phyloP scores from a whole-genome alignment of 1,284 basidiomycete species.

The Mrakiaceae sp. region DNA sequence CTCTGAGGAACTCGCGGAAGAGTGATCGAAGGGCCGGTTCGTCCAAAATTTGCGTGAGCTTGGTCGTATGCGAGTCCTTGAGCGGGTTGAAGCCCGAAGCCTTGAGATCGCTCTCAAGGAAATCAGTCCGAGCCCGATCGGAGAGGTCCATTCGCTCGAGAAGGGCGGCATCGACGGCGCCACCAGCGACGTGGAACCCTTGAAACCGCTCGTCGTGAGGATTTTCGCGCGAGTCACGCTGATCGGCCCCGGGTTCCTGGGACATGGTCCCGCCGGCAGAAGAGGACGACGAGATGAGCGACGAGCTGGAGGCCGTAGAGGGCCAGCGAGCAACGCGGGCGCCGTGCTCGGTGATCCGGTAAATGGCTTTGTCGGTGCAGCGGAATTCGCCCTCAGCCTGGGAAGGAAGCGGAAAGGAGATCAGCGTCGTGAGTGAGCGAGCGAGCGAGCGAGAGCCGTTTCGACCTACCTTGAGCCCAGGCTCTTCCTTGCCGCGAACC shows the following conservation, averaged over 20 bases:
- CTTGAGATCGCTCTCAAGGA: constrained; percentile 32
- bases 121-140: constrained; percentile 45
- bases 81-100: constrained; percentile 25
- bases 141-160: constrained; percentile 5
- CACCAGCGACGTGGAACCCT: constrained; percentile 14
- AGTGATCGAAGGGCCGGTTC: constrained; percentile 78
- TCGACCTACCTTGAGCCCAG: constrained; percentile 26
- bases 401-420: constrained; percentile 12
- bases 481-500: constrained; percentile 51
- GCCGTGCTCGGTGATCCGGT: constrained; percentile 87
- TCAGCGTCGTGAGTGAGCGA: not conserved
- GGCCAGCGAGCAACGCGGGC: constrained; percentile 68
- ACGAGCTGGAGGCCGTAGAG: not conserved
- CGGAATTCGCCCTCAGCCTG: constrained; percentile 88
- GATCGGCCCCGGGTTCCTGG: not conserved
- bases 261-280: not conserved
- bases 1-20: constrained; percentile 87
- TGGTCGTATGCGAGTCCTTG: constrained; percentile 83
- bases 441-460: not conserved
- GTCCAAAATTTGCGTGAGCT: constrained; percentile 82
- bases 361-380: constrained; percentile 86
- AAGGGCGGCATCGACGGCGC: not conserved
- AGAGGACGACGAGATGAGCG: not conserved
- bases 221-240: not conserved
- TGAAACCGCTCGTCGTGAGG: constrained; percentile 14